phyloP scores from a whole-genome alignment of 2,329 filamentous ascomycete species.

The Zopfia rhizophila region DNA sequence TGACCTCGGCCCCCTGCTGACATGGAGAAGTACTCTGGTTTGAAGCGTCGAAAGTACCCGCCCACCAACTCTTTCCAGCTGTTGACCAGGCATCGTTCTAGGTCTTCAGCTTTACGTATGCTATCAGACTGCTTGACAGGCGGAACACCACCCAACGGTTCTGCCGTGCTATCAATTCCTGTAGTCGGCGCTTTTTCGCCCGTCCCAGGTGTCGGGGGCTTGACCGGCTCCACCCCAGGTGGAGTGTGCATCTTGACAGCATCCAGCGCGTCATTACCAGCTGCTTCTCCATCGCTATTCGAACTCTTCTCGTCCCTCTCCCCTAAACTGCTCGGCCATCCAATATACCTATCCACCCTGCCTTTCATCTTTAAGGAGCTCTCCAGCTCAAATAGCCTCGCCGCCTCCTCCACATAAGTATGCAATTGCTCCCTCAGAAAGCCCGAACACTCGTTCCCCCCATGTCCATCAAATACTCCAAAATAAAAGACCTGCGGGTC shows the following conservation, averaged over 20 bases:
- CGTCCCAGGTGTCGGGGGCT: conserved; percentile 41
- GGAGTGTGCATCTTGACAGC: conserved; percentile 62
- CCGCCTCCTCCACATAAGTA: conserved; percentile 86
- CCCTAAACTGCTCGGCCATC: conserved; percentile 39
- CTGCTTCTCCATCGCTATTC: conserved; percentile 39
- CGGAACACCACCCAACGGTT: conserved; percentile 35
- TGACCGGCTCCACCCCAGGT: conserved; percentile 52
- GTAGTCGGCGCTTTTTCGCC: conserved; percentile 34
- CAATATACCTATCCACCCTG: conserved; percentile 24
- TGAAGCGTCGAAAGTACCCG: conserved; percentile 93
- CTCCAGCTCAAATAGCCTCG: conserved; percentile 77
- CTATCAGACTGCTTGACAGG: conserved; percentile 56
- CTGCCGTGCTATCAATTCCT: conserved; percentile 35
- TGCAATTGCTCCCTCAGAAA: conserved; percentile 88
- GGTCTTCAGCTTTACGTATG: conserved; percentile 69
- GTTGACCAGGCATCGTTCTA: conserved; percentile 77
- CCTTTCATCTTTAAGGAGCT: conserved; percentile 72
- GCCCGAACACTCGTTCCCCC: conserved; percentile 85
- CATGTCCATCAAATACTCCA: conserved; percentile 95
- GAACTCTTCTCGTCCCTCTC: conserved; percentile 25
- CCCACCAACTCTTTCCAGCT: conserved; percentile 88
- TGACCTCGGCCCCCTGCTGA: conserved; percentile 50
- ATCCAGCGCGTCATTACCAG: conserved; percentile 52
- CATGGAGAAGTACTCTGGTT: conserved; percentile 77
- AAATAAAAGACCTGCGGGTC: conserved; percentile 99